Percentiles rank a stretch among this genome's conserved stretches.
These are phyloP conservation scores for Fusarium musae DNA, from an alignment of 2,329 filamentous ascomycete genomes.

Conservation along the genomic window DNA sequence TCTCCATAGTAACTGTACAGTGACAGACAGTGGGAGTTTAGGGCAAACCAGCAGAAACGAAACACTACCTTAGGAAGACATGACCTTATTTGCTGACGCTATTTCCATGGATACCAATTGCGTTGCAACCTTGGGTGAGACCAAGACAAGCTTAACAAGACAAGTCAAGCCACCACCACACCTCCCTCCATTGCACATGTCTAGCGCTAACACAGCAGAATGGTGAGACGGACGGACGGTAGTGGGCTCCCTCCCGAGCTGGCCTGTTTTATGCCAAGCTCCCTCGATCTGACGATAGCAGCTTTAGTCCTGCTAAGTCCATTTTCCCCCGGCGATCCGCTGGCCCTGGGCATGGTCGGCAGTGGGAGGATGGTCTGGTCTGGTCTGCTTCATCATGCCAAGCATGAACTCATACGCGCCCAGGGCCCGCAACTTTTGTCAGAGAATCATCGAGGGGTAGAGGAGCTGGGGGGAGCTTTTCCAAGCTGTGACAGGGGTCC, in stretches of 20 bases:
- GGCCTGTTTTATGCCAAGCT: constrained; percentile 7
- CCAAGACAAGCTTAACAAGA: constrained; percentile 13
- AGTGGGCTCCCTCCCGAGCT: constrained; percentile 27
- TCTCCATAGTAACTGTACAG: constrained; percentile 7
- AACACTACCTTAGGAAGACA: constrained; percentile 5
- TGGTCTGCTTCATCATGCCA: constrained; percentile 28
- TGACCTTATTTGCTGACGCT: constrained; percentile 13
- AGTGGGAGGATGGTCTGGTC: constrained; percentile 12
- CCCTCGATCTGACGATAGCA: constrained; percentile 12
- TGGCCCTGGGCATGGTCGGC: constrained; percentile 6
- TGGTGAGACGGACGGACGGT: background rate
- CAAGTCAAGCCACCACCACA: constrained; percentile 12
- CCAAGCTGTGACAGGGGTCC: constrained; percentile 30
- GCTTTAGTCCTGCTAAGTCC: constrained; percentile 13
- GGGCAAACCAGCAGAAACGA: constrained; percentile 33
- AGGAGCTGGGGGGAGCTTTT: constrained; percentile 27
- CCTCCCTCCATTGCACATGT: constrained; percentile 2
- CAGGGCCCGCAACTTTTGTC: constrained; percentile 24
- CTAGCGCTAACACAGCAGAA: constrained; percentile 23
- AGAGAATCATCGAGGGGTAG: constrained; percentile 39
- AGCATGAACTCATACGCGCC: constrained; percentile 45
- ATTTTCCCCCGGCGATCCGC: constrained; percentile 23
- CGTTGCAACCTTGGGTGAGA: constrained; percentile 11
- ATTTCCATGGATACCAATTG: constrained; percentile 19
- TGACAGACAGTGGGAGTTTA: constrained; percentile 15